Evolutionary conservation across 495 filamentous ascomycete species (phyloP), one percentile per base, ranked within the genome.

Genomic region (Glarea lozoyensis): DNA sequence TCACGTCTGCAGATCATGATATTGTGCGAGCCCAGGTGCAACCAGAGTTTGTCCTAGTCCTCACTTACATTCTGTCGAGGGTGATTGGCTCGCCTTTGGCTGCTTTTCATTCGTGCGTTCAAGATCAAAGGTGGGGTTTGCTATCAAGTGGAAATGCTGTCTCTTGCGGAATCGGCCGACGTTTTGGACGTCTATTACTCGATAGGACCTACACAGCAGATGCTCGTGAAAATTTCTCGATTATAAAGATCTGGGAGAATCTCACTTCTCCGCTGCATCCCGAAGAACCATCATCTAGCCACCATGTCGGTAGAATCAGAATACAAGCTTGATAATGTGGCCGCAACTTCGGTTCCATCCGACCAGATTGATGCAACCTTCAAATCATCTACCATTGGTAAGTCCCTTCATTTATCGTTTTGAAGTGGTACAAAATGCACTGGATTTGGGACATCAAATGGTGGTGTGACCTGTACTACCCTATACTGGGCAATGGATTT

Each of bases 321-420:
- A 29, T 75, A 75, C 49, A 58, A 68, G 42, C 48, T 74, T 1
- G 65, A 70, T 24, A 50, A 64, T 40, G 63, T 75, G 45, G 49
- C 61, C 48, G 68, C 61, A 13, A 72, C 68, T 10, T 50, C 48
- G 5, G 56, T 83, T 40, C 60, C 72, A 43, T 51, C 73, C 30
- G 67, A 69, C 16, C 65, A 81, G 27, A 90, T 88, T 49, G 79
- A 88, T 60, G 57, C 67, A 40, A 81, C 81, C 31, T 88, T 93
- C 61, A 67, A 69, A 22, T 81, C 81, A 20, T 75, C 65, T 39
- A 75, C 65, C 55, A 86, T 84, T 46, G 82, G 82, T 86, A 64
- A 30, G 72, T 66, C 16, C 0, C 24, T 25, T 21, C 21, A 33
- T 11, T 9, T 36, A 42, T 11, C 31, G 12, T 30, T 34, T 41